Evolutionary conservation across 208 protist genomes (phyloP), one percentile per base, ranked within the genome.

Genomic region (Acanthamoeba healyi): DNA sequence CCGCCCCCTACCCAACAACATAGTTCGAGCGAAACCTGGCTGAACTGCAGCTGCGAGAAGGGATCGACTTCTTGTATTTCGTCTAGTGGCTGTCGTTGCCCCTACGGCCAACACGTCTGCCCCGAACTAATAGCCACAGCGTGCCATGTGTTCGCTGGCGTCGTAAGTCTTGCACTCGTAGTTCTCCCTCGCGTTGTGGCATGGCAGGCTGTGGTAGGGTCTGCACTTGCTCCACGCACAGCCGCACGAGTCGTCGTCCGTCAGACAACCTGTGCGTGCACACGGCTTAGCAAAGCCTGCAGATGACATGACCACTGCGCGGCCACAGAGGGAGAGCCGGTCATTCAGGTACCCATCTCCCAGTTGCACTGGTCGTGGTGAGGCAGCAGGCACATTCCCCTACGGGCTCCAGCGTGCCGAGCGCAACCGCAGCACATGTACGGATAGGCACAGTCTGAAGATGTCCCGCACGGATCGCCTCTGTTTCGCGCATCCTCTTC

Each of bases 11-110:
- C n/a, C n/a, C n/a, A n/a, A n/a, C n/a, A n/a, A 38, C 32, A 3
- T 24, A 84, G 74, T 84, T 84, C 17, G 74, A 84, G 42, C 74
- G 74, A 22, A 84, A 84, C 17, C 74, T 84, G 42, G 74, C 74
- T 1, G 74, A 84, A 24, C 29, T 84, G 36, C 36, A 84, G 26
- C 26, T 84, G 24, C 36, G 32, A 22, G 74, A 84, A 22, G 74
- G 74, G 0, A 84, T 84, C 17, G 74, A 84, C 22, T 84, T 38
- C 42, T 56, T 84, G 42, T 84, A 84, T 84, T 84, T 84, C 19
- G 74, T 84, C 6, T 84, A 24, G 42, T 38, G n/a, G n/a, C n/a
- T n/a, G n/a, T 38, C 7, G 5, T 56, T 56, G 51, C 51, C 15
- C 44, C 44, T 49, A 15, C 7, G 7, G 12, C 44, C 44, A 49